phyloP scores from a whole-genome alignment of 1,284 basidiomycete species.

The Xerocomus cyaneibrunnescens region DNA sequence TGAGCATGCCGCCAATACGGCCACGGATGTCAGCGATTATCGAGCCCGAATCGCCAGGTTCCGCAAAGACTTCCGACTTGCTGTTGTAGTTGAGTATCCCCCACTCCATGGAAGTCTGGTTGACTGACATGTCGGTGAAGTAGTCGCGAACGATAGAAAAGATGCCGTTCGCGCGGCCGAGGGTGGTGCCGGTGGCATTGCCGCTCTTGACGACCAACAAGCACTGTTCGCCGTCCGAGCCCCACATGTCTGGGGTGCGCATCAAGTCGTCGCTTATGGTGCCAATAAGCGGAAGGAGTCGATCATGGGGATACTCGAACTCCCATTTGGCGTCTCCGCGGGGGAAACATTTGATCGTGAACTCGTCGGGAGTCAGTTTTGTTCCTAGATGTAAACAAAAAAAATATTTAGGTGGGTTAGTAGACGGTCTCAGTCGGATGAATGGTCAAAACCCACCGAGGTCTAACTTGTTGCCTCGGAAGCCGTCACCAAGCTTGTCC shows the following conservation, averaged over 20 bases:
- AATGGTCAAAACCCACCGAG: neutral
- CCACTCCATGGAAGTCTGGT: neutral
- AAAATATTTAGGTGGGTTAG: neutral
- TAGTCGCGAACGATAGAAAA: neutral
- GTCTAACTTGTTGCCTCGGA: neutral
- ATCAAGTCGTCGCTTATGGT: neutral
- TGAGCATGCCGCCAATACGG: constrained; percentile 1
- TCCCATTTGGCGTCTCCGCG: neutral
- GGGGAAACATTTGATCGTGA: neutral
- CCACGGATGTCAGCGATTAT: neutral
- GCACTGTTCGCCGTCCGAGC: neutral
- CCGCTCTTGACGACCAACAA: constrained; percentile 1
- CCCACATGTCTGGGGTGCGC: neutral
- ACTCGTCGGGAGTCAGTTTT: neutral
- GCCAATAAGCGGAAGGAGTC: neutral
- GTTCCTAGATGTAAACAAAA: neutral
- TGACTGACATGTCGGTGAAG: neutral
- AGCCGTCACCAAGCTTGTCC: neutral
- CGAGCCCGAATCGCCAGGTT: neutral
- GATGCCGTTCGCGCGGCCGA: neutral
- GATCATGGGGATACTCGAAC: neutral
- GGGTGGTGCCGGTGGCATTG: neutral
- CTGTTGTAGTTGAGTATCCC: neutral
- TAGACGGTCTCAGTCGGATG: neutral
- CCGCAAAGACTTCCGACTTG: neutral